Evolutionary conservation across 129 eudicot genomes (phyloP).

Genomic region (Tagetes erecta): DNA sequence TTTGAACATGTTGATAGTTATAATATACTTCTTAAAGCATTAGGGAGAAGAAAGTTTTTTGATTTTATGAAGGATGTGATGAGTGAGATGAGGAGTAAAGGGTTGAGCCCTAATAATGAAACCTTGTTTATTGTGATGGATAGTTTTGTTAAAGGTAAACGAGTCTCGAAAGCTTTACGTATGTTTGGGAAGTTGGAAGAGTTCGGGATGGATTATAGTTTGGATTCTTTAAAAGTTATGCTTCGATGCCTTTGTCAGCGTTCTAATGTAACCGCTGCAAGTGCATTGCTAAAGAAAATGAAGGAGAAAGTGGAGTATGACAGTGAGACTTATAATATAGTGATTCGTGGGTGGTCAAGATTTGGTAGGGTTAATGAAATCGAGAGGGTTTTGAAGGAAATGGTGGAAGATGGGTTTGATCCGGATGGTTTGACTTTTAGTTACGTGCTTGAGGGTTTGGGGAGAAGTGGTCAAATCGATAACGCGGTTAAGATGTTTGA

Average conservation of each 20-base stretch:
- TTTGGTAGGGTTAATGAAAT: conserved; percentile 64
- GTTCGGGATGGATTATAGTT: conserved; percentile 53
- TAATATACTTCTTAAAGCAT: conserved; percentile 55
- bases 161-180: conserved; percentile 52
- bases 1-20: conserved; percentile 37
- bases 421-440: conserved; percentile 65
- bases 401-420: conserved; percentile 76
- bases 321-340: conserved; percentile 42
- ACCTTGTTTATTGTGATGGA: conserved; percentile 69
- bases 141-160: conserved; percentile 58
- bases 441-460: conserved; percentile 69
- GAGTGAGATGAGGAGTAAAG: conserved; percentile 49
- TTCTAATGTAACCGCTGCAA: conserved; percentile 49
- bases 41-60: conserved; percentile 80
- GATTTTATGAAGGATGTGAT: conserved; percentile 51
- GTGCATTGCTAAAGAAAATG: conserved; percentile 48
- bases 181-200: conserved; percentile 62
- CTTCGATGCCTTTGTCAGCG: conserved; percentile 61
- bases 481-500: conserved; percentile 66
- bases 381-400: conserved; percentile 55
- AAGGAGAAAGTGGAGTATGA: conserved; percentile 49
- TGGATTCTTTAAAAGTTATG: conserved; percentile 57
- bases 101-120: conserved; percentile 45
- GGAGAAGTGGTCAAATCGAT: conserved; percentile 68
- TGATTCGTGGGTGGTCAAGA: conserved; percentile 73